Evolutionary conservation across 139 green algal species (phyloP).

Genomic region (Astrephomene gubernaculifera): DNA sequence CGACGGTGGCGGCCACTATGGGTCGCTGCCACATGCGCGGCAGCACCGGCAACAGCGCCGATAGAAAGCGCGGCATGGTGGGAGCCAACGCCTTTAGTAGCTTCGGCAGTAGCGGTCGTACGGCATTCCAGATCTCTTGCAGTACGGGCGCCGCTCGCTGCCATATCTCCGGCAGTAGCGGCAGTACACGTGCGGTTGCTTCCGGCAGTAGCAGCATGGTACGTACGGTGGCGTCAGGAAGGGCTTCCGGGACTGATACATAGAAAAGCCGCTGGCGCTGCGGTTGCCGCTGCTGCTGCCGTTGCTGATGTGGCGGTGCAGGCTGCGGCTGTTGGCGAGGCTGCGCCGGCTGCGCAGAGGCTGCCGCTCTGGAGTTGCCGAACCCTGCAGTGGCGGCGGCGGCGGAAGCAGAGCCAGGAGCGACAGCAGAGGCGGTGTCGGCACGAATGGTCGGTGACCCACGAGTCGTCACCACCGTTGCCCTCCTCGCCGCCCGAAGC

Average conservation of each 20-base stretch:
- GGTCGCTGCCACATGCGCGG: not conserved
- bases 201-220: constrained; percentile 13
- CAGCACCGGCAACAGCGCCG: not conserved
- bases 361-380: not conserved
- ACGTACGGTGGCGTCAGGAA: not conserved
- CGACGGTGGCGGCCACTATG: no score
- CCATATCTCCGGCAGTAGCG: constrained; percentile 13
- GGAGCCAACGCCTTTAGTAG: not conserved
- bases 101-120: constrained; percentile 22
- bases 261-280: not conserved
- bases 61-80: not conserved
- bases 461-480: no score
- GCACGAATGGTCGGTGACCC: no score
- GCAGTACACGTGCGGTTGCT: not conserved
- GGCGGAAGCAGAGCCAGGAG: no score
- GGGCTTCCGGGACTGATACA: not conserved
- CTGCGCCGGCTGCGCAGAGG: no score
- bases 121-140: constrained; percentile 3
- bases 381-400: no score
- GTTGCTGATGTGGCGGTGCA: not conserved
- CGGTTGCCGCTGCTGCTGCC: not conserved
- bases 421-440: not conserved
- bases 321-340: not conserved
- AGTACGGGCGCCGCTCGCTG: not conserved
- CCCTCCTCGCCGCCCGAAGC: no score